phyloP scores from a whole-genome alignment of 768 basidiomycete species.

The Amanita muscaria region DNA sequence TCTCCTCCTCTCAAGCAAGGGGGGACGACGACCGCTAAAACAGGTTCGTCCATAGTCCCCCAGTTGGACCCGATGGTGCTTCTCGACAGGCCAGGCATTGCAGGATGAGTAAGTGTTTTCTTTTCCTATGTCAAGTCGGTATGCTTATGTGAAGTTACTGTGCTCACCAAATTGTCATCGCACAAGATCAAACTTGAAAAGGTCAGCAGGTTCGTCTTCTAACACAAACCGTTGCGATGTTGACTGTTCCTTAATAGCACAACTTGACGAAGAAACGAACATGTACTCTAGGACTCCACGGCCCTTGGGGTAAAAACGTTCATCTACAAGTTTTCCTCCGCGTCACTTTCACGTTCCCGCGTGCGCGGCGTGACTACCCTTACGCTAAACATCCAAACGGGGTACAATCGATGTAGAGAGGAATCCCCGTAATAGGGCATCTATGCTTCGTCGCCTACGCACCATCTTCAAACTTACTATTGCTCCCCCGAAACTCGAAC shows the following conservation, averaged over 20 bases:
- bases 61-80: background rate
- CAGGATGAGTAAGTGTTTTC: conserved; percentile 54
- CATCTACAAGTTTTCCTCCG: conserved; percentile 16
- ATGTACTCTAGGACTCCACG: conserved; percentile 6
- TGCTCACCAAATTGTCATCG: conserved; percentile 53
- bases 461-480: conserved; percentile 57
- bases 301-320: conserved; percentile 45
- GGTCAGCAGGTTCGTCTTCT: conserved; percentile 26
- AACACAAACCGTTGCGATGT: background rate
- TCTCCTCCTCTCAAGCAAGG: background rate
- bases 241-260: conserved; percentile 8
- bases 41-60: background rate
- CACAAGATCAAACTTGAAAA: conserved; percentile 82
- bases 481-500: conserved; percentile 83
- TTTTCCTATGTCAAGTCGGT: background rate
- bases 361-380: conserved; percentile 74
- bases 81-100: conserved; percentile 42
- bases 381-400: conserved; percentile 51
- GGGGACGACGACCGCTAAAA: background rate
- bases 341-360: conserved; percentile 81
- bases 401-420: conserved; percentile 75
- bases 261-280: conserved; percentile 7
- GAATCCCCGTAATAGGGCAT: conserved; percentile 67
- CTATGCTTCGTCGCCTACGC: conserved; percentile 69
- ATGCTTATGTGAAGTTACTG: conserved; percentile 25